Percentiles rank a stretch among this genome's conserved stretches.
phyloP scores from a whole-genome alignment of 2,329 filamentous ascomycete genomes.

The Aspergillus pseudoterreus region DNA sequence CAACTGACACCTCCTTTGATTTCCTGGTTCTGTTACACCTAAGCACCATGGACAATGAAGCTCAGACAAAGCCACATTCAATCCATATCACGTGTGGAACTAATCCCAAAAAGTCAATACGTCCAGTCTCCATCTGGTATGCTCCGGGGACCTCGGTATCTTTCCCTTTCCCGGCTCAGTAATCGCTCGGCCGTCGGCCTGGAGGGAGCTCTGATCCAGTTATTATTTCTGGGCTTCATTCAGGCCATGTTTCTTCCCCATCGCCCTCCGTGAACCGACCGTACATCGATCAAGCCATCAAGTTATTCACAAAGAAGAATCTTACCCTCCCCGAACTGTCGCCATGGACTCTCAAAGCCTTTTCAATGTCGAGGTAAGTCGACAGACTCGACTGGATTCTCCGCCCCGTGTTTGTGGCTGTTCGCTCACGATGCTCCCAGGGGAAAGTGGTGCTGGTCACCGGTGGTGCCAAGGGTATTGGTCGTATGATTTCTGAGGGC shows the following conservation, averaged over 20 bases:
- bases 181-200: slow-evolving; percentile 3
- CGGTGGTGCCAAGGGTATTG: slow-evolving; percentile 50
- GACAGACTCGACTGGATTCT: neutral
- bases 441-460: slow-evolving; percentile 49
- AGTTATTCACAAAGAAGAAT: neutral
- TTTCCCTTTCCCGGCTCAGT: neutral
- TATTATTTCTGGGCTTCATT: neutral
- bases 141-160: slow-evolving; percentile 6
- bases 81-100: no score
- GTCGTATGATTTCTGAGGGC: slow-evolving; percentile 54
- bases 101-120: no score
- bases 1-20: no score
- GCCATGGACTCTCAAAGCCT: slow-evolving; percentile 54
- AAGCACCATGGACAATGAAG: no score
- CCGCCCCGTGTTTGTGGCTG: neutral
- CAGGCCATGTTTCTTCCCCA: neutral
- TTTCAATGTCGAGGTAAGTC: slow-evolving; percentile 57
- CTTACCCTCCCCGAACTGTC: neutral
- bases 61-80: no score
- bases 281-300: neutral
- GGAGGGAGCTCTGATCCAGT: neutral
- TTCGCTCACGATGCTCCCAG: slow-evolving; percentile 37
- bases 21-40: no score
- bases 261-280: neutral
- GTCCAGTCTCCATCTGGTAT: no score